These are phyloP conservation scores for Abrus precatorius DNA, from an alignment of 306 rosid species.

Conservation along the genomic window DNA sequence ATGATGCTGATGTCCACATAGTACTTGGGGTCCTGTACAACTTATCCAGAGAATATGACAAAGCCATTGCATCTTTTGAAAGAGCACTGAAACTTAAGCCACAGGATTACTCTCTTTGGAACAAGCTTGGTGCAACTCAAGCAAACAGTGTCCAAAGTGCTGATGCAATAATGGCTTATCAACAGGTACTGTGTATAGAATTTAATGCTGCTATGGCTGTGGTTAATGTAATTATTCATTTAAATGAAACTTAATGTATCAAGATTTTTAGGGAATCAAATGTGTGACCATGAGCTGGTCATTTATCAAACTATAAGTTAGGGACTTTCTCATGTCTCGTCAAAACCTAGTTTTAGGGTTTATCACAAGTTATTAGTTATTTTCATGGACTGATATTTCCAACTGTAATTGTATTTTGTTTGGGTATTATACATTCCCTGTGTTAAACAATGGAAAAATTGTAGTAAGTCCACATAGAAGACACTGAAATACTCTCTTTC, in stretches of 20 bases:
- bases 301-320: background rate
- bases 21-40: constrained; percentile 96
- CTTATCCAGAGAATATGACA: constrained; percentile 92
- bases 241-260: constrained; percentile 24
- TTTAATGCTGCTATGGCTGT: constrained; percentile 34
- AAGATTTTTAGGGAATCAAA: constrained; percentile 15
- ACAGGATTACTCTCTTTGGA: constrained; percentile 97
- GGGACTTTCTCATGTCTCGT: background rate
- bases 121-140: constrained; percentile 99
- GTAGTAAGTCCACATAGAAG: constrained; percentile 4
- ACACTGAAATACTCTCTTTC: background rate
- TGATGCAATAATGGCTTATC: constrained; percentile 97
- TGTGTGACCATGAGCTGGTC: background rate
- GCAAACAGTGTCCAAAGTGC: constrained; percentile 99
- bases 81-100: constrained; percentile 93
- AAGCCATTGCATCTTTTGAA: constrained; percentile 85
- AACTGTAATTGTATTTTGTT: background rate
- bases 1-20: constrained; percentile 94
- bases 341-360: background rate
- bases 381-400: constrained; percentile 5
- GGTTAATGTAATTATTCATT: constrained; percentile 7
- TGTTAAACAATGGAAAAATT: background rate
- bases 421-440: background rate
- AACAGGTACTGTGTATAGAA: constrained; percentile 67
- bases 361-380: background rate